These are phyloP conservation scores for Cordyceps farinosa DNA, from an alignment of 2,329 filamentous ascomycete species.

Conservation along the genomic window DNA sequence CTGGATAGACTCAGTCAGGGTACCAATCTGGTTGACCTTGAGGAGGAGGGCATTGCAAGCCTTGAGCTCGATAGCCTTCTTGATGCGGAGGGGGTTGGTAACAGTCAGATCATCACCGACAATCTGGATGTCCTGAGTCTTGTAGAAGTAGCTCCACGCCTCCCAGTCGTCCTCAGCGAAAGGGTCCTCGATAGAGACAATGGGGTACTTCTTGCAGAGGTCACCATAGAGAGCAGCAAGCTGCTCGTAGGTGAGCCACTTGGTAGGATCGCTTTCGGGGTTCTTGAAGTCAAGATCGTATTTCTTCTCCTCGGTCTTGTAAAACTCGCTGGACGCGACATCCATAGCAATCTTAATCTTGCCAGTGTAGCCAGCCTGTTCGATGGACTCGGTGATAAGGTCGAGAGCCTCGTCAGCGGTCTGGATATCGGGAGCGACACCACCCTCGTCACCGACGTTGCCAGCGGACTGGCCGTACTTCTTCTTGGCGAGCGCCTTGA, in stretches of 20 bases:
- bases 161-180: constrained; percentile 99
- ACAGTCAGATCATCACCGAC: constrained; percentile 98
- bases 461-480: constrained; percentile 98
- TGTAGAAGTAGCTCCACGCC: constrained; percentile 99
- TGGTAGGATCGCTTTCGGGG: constrained; percentile 88
- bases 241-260: constrained; percentile 99
- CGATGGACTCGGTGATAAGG: constrained; percentile 91
- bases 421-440: constrained; percentile 98
- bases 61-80: constrained; percentile 99
- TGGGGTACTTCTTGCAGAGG: constrained; percentile 92
- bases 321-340: constrained; percentile 98
- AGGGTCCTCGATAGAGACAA: constrained; percentile 97
- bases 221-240: constrained; percentile 87
- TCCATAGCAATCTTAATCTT: constrained; percentile 99
- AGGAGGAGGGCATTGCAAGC: constrained; percentile 96
- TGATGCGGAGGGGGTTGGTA: constrained; percentile 98
- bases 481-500: constrained; percentile 97
- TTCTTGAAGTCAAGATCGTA: constrained; percentile 99
- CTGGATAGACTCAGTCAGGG: constrained; percentile 97
- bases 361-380: constrained; percentile 92
- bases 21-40: constrained; percentile 99
- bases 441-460: constrained; percentile 99
- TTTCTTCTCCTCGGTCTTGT: constrained; percentile 96
- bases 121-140: constrained; percentile 97
- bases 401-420: constrained; percentile 94